phyloP scores from a whole-genome alignment of 1,284 basidiomycete species.

The Neolentinus lepideus region DNA sequence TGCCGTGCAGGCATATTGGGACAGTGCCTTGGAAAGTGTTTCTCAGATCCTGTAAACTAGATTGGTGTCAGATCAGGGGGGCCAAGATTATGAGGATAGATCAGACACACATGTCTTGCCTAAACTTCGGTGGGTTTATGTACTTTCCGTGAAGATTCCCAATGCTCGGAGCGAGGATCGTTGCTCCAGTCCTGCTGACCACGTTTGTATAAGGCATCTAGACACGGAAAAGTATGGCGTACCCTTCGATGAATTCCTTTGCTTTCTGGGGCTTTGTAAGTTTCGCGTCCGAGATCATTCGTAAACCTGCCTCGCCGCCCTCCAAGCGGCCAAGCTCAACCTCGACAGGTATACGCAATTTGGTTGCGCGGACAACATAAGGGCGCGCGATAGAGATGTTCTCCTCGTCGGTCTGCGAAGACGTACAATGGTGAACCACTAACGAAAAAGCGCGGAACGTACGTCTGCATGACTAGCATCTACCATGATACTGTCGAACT shows the following conservation, averaged over 20 bases:
- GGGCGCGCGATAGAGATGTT: conserved; percentile 39
- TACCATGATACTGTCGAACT: conserved; percentile 46
- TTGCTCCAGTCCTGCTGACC: conserved; percentile 31
- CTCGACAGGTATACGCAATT: conserved; percentile 36
- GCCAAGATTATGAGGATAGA: neutral
- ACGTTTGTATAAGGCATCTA: neutral
- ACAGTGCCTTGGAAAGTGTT: conserved; percentile 27
- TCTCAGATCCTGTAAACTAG: conserved; percentile 29
- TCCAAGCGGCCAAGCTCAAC: conserved; percentile 46
- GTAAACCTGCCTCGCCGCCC: conserved; percentile 40
- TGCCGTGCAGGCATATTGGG: conserved; percentile 38
- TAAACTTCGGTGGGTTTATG: conserved; percentile 38
- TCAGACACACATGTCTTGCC: conserved; percentile 32
- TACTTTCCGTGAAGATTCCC: conserved; percentile 42
- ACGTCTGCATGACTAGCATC: conserved; percentile 43
- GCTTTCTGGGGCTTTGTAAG: conserved; percentile 39
- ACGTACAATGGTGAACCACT: neutral
- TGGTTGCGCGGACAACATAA: conserved; percentile 35
- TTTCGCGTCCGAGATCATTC: conserved; percentile 39
- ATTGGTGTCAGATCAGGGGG: neutral
- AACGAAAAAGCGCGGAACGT: conserved; percentile 1
- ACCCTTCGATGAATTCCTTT: conserved; percentile 35
- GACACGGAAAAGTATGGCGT: neutral
- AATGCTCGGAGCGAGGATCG: conserved; percentile 40
- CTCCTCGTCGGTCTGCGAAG: conserved; percentile 36